These are phyloP conservation scores for Pulveroboletus frians DNA, from an alignment of 768 basidiomycete species.

Conservation along the genomic window DNA sequence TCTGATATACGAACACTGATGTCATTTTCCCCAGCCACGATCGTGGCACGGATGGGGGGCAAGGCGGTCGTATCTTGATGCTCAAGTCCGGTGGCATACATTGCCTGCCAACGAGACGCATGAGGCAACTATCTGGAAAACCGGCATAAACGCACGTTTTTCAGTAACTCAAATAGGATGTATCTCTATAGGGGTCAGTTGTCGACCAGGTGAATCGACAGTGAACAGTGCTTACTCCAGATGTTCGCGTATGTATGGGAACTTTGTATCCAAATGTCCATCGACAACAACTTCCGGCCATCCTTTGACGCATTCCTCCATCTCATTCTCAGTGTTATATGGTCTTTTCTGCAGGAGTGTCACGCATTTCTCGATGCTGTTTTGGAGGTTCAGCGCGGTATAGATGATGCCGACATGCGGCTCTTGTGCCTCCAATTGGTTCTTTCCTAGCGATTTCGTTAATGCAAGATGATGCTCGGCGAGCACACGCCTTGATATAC, in stretches of 20 bases:
- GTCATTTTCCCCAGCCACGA: slow-evolving; percentile 68
- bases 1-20: slow-evolving; percentile 87
- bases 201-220: neutral
- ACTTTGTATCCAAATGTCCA: slow-evolving; percentile 63
- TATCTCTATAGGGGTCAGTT: slow-evolving; percentile 44
- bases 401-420: slow-evolving; percentile 82
- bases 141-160: slow-evolving; percentile 57
- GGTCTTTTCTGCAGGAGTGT: slow-evolving; percentile 49
- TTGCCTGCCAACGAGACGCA: slow-evolving; percentile 43
- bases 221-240: slow-evolving; percentile 53
- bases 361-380: slow-evolving; percentile 66
- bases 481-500: slow-evolving; percentile 84
- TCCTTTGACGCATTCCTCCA: slow-evolving; percentile 25
- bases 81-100: slow-evolving; percentile 58
- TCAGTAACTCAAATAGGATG: slow-evolving; percentile 83
- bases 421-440: slow-evolving; percentile 36
- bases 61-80: slow-evolving; percentile 40
- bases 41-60: slow-evolving; percentile 69
- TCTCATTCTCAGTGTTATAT: slow-evolving; percentile 39
- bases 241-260: slow-evolving; percentile 84
- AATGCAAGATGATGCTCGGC: slow-evolving; percentile 87
- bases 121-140: neutral
- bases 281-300: slow-evolving; percentile 70
- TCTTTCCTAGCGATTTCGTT: slow-evolving; percentile 47
- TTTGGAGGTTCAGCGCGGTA: slow-evolving; percentile 64